Evolutionary conservation across 331 rosid genomes (phyloP), one percentile per base, ranked within the genome.

Genomic region (Rhamnella rubrinervis): DNA sequence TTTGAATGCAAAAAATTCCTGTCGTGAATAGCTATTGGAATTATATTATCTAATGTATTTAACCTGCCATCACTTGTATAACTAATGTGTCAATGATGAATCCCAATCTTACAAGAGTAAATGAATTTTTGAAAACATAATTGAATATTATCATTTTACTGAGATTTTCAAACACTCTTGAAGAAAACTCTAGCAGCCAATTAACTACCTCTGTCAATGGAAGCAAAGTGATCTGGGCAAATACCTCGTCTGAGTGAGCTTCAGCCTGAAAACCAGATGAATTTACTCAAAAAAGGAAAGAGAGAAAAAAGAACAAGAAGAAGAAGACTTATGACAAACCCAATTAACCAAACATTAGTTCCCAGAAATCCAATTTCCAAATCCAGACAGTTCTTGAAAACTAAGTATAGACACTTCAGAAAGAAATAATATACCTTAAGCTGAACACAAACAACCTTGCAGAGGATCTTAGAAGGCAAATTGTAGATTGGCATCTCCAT

Each of bases 381-480:
- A 41, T 15, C 37, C 58, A 63, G 12, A 40, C 40, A 67, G 55
- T 56, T 25, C 28, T 50, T 59, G 21, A 49, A n/a, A 38, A 38
- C 35, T 31, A 31, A 31, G 50, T 21, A 19, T 61, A 51, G 3
- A 44, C 10, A 47, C 7, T 23, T 23, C 25, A 66, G 58, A 16
- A 56, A 64, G 71, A 61, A 59, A 28, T 39, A 14, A 61, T 52
- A 55, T 78, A 86, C 96, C 96, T 83, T 81, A 8, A 86, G 83
- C 19, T 63, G 68, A 67, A 84, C 85, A 75, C 37, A 2, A 19
- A 70, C 44, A 58, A 88, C 90, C 60, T 51, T 49, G 78, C 97
- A 91, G 19, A 85, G 84, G 81, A 91, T 86, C 84, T 86, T 88
- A 35, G 75, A 59, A 53, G 91, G 87, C 68, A 88, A 65, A 74